These are phyloP conservation scores for Penicillium daleae DNA, from an alignment of 495 filamentous ascomycete species.

Conservation along the genomic window DNA sequence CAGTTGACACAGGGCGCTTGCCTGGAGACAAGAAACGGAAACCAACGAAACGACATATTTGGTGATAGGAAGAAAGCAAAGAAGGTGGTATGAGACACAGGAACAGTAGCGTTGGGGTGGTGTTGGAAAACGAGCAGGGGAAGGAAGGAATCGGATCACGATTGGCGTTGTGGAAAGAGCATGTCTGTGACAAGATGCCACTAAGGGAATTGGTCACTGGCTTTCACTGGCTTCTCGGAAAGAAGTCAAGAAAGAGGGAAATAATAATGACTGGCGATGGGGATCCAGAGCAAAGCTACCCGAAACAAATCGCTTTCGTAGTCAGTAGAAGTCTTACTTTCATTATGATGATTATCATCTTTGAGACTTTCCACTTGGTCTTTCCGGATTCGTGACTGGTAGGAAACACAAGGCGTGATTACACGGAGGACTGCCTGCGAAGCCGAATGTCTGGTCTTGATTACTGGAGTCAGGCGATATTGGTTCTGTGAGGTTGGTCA, in stretches of 20 bases:
- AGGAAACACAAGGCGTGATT: constrained; percentile 12
- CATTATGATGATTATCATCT: background rate
- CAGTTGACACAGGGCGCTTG: constrained; percentile 1
- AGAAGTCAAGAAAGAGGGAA: background rate
- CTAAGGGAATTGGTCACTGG: constrained; percentile 5
- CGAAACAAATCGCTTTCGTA: constrained; percentile 17
- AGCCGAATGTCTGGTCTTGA: constrained; percentile 29
- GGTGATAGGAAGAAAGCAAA: background rate
- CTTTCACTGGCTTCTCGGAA: constrained; percentile 5
- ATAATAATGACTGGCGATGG: constrained; percentile 18
- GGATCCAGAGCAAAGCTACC: constrained; percentile 12
- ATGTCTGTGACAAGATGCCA: constrained; percentile 13
- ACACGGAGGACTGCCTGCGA: constrained; percentile 23
- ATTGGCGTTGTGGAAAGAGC: constrained; percentile 23
- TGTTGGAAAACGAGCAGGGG: background rate
- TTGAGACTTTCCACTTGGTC: background rate
- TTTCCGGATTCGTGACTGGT: background rate
- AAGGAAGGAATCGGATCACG: background rate
- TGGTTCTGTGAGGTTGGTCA: background rate
- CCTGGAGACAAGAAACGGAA: background rate
- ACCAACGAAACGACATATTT: background rate
- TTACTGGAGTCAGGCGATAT: constrained; percentile 11
- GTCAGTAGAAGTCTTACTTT: constrained; percentile 1
- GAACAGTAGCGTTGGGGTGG: constrained; percentile 1
- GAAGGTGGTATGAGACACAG: constrained; percentile 5